Percentiles rank a stretch among this genome's conserved stretches.
phyloP scores from a whole-genome alignment of 768 basidiomycete species.

The Tricholomella constricta region DNA sequence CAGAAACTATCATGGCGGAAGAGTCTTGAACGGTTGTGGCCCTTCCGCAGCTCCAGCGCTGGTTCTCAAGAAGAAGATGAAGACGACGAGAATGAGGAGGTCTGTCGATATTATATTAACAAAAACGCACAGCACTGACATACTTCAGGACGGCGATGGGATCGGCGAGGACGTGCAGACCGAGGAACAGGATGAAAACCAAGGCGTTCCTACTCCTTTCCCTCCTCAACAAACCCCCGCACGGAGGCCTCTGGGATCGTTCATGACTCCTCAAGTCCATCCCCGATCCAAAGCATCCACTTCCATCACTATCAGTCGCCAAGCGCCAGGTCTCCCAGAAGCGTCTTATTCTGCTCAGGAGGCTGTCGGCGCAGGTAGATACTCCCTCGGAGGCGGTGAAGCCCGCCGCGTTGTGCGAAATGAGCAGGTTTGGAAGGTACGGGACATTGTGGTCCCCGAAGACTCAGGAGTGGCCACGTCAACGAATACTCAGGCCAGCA shows the following conservation, averaged over 20 bases:
- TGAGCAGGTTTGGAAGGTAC: constrained; percentile 57
- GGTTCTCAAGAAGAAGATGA: constrained; percentile 15
- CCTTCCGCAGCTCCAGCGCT: constrained; percentile 33
- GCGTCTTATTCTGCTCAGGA: background rate
- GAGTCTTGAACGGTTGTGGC: constrained; percentile 45
- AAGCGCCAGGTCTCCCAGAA: background rate
- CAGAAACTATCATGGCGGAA: constrained; percentile 44
- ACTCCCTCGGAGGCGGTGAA: constrained; percentile 50
- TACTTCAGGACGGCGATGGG: constrained; percentile 7
- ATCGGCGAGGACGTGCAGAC: constrained; percentile 14
- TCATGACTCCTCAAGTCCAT: constrained; percentile 61
- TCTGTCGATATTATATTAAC: no score
- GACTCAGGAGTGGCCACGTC: background rate
- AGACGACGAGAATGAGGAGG: constrained; percentile 24
- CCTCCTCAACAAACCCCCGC: constrained; percentile 29
- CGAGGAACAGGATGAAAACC: constrained; percentile 12
- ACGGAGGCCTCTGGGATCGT: constrained; percentile 36
- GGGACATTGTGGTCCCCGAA: constrained; percentile 51
- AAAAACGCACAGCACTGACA: no score
- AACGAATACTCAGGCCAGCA: constrained; percentile 1
- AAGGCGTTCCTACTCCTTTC: constrained; percentile 21
- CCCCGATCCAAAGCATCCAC: constrained; percentile 10
- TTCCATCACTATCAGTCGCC: background rate
- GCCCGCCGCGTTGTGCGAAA: constrained; percentile 46
- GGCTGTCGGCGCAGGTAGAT: constrained; percentile 18